Evolutionary conservation across 2,329 filamentous ascomycete species (phyloP), one percentile per base, ranked within the genome.

Genomic region (Cytospora paraplurivora): DNA sequence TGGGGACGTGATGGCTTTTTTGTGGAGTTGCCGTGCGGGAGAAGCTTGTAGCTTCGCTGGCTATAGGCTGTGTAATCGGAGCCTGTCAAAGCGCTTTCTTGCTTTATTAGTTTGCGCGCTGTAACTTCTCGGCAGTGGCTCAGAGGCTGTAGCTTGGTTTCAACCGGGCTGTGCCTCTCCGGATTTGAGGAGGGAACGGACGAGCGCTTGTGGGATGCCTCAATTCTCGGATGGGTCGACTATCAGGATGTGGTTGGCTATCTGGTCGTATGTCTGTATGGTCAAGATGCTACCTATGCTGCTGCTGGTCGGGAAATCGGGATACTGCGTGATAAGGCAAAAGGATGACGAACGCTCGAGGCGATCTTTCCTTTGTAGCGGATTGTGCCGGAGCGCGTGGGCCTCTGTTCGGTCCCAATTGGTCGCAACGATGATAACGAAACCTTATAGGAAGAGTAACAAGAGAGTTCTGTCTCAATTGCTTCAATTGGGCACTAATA

Each of bases 401-500:
- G 15, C n/a, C 6, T n/a, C 4, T 44, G 12, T 19, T 8, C 5
- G 41, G 7, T 12, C 41, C n/a, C 41, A 44, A 7, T 19, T 19
- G 27, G 27, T 27, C 27, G 27, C 27, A 27, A 27, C 27, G 27
- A 27, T 27, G 27, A 27, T 27, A 27, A 4, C 12, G 35, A 37
- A 37, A 37, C 35, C 35, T 37, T 37, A 13, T 8, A 13, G 35
- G 12, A 37, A 13, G 8, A 37, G 35, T 37, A 8, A 8, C 8
- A 37, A 37, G 8, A 37, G 8, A 37, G 35, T 37, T 10, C 12
- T 37, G 12, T 37, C 35, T 37, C 12, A 13, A 13, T 37, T 10
- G 8, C 35, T 37, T 37, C 58, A 60, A 51, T 49, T n/a, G 49
- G 15, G 35, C 32, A 41, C 58, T 55, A 55, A 61, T 37, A 51